Evolutionary conservation across 164 flowering plant genomes (phyloP), one percentile per base, ranked within the genome.

Genomic region (Magnolia changhungtana): DNA sequence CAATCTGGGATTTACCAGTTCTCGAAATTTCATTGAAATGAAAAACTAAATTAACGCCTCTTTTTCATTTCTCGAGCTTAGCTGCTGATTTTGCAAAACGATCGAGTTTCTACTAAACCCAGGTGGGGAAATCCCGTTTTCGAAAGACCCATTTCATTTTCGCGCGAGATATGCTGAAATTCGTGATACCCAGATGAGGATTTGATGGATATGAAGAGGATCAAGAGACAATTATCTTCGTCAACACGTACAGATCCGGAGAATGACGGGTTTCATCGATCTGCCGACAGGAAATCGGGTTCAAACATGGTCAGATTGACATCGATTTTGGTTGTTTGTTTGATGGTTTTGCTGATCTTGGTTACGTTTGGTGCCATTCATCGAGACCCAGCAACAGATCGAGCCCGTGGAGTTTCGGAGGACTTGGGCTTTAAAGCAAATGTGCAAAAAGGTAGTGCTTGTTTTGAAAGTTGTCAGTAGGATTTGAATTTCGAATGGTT

Each of bases 291-390:
- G 83, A 86, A 81, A 82, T 74, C 76, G 37, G 86, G 88, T 72
- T 52, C 73, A 18, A 82, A 77, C 67, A 67, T 71, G n/a, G 73
- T 83, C 79, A 80, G 80, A 69, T 23, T 81, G 31, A 86, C 84
- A 85, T 90, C 86, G 31, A 63, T 86, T 27, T 63, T 85, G 16
- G 84, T 82, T 58, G 85, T 72, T 27, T 77, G 77, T 45, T 80
- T 89, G 78, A 85, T 89, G 86, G 79, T 80, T 9, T 24, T 84
- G 61, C 84, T 92, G 1, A 82, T 90, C 75, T 55, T 91, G 63
- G 82, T 89, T 75, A 82, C 89, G 0, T 69, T 88, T 14, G 85
- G 85, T 8, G 76, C 81, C 8, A 73, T 90, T 67, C 79, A 85
- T 63, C 73, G 81, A 24, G 86, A 84, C 80, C 86, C 83, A 50